Evolutionary conservation across 2,329 filamentous ascomycete genomes (phyloP).

Genomic region (Stachybotrys chartarum): DNA sequence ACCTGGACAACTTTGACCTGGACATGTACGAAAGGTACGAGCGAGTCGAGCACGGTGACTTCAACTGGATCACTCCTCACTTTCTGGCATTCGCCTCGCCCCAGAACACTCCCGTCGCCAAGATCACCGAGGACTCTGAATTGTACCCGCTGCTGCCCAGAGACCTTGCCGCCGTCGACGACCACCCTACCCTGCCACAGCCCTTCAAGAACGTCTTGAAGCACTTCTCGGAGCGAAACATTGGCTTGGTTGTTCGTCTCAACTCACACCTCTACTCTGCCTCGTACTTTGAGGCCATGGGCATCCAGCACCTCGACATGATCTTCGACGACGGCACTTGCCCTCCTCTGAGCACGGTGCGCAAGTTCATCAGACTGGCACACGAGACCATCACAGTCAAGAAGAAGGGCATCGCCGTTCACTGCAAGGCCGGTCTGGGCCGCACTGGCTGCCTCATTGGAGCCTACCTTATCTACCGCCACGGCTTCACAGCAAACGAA

Average conservation of each 20-base stretch:
- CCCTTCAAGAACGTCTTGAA: constrained; percentile 94
- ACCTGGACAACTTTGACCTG: constrained; percentile 87
- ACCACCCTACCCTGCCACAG: constrained; percentile 62
- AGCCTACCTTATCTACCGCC: constrained; percentile 93
- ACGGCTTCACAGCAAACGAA: constrained; percentile 96
- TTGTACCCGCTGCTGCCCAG: constrained; percentile 69
- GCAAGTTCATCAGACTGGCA: constrained; percentile 89
- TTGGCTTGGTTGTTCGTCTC: constrained; percentile 88
- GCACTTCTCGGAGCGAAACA: constrained; percentile 81
- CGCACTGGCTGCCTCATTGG: constrained; percentile 95
- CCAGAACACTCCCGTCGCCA: constrained; percentile 69
- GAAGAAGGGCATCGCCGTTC: constrained; percentile 90
- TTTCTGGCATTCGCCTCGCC: constrained; percentile 97
- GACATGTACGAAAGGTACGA: constrained; percentile 97
- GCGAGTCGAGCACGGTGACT: constrained; percentile 95
- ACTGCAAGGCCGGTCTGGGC: constrained; percentile 96
- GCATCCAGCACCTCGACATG: constrained; percentile 96
- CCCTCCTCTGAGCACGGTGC: constrained; percentile 79
- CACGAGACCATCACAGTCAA: constrained; percentile 89
- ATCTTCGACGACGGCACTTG: constrained; percentile 99
- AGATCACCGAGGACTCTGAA: constrained; percentile 66
- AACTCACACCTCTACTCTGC: constrained; percentile 96
- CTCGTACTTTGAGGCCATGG: constrained; percentile 92
- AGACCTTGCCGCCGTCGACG: constrained; percentile 64
- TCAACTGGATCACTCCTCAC: constrained; percentile 96